A percentile compares a stretch with the other conserved stretches of the same genome.
These are phyloP conservation scores for Puccinellia tenuiflora DNA, from an alignment of 176 grass and related monocot species.

Conservation along the genomic window DNA sequence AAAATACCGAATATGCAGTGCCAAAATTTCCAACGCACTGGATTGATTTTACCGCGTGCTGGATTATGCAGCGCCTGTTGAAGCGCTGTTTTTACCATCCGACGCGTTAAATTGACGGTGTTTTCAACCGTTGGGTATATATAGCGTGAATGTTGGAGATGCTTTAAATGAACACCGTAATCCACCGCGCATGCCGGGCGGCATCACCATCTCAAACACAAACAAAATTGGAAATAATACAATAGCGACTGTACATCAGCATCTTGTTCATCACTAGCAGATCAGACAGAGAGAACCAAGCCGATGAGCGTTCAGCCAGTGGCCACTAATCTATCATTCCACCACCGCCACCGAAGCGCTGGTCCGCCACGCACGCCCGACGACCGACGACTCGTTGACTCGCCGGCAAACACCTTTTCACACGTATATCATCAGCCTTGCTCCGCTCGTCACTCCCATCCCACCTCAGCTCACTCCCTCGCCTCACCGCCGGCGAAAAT, in stretches of 20 bases:
- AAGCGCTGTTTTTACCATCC: too few relatives aligned
- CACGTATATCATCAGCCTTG: neutral
- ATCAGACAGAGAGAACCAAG: neutral
- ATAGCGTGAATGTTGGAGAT: too few relatives aligned
- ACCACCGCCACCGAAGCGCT: neutral
- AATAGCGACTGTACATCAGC: too few relatives aligned
- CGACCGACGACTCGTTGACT: slow-evolving; percentile 12
- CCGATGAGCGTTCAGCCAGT: neutral
- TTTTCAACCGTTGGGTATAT: too few relatives aligned
- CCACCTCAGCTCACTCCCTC: neutral
- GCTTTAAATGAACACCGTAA: neutral
- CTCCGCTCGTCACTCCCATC: neutral
- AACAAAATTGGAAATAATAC: neutral
- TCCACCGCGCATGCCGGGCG: neutral
- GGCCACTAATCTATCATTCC: neutral
- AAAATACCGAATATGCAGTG: too few relatives aligned
- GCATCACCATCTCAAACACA: neutral
- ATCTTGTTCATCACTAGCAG: neutral
- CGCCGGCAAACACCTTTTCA: neutral
- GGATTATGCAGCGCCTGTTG: too few relatives aligned
- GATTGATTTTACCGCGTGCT: too few relatives aligned
- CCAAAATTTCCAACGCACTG: too few relatives aligned
- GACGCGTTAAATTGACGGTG: too few relatives aligned
- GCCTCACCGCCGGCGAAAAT: neutral
- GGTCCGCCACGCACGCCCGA: neutral